Conservation (phyloP, 225 moss, liverwort and hornwort species). For the Thuidium tamariscinum region DNA sequence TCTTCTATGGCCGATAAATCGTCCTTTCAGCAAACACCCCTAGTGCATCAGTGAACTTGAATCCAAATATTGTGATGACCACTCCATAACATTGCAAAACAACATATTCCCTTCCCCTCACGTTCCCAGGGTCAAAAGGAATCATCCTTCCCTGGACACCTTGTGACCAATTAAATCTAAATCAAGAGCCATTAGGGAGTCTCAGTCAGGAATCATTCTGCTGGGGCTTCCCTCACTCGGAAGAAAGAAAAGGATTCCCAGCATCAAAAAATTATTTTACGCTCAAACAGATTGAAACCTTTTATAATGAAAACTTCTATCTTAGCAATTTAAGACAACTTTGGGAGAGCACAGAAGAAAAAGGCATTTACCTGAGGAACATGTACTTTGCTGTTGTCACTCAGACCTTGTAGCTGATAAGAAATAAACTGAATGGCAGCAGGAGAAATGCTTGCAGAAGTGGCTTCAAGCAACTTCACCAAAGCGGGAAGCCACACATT, state of each 20-base stretch:
- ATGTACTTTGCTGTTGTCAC: background rate
- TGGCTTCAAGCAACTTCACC: slow-evolving; percentile 54
- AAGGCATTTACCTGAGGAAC: slow-evolving; percentile 24
- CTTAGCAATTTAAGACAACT: background rate
- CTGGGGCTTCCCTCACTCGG: background rate
- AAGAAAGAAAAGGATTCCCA: background rate
- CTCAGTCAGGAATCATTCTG: background rate
- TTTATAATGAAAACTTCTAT: background rate
- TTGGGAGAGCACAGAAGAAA: background rate
- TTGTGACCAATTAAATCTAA: background rate
- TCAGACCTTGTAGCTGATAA: slow-evolving; percentile 44
- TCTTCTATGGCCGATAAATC: background rate
- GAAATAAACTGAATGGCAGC: slow-evolving; percentile 53
- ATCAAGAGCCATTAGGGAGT: background rate
- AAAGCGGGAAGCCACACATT: slow-evolving; percentile 65
- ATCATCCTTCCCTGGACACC: background rate
- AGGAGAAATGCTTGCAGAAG: slow-evolving; percentile 23
- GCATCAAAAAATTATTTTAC: background rate
- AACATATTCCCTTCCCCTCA: background rate
- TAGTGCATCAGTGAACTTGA: background rate
- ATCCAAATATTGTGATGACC: background rate
- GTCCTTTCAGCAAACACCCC: background rate
- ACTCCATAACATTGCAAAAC: background rate
- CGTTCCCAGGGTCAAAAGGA: background rate
- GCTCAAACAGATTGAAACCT: background rate